Percentiles rank a stretch among this genome's conserved stretches.
These are phyloP conservation scores for Phytophthora gonapodyides DNA, from an alignment of 352 stramenopile genomes.

Conservation along the genomic window DNA sequence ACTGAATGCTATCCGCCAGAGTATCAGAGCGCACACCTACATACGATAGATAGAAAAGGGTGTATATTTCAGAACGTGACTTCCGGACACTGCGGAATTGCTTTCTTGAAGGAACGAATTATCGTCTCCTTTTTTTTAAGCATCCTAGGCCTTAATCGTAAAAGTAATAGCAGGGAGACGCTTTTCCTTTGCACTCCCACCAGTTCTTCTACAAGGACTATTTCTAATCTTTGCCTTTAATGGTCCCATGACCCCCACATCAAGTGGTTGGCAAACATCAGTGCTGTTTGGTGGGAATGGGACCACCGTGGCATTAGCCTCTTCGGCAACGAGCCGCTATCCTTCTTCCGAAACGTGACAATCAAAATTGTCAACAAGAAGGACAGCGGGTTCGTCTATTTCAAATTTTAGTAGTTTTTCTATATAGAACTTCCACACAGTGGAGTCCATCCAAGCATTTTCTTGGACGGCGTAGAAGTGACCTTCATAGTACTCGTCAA, in stretches of 20 bases:
- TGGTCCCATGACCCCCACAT: slow-evolving; percentile 21
- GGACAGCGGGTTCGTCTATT: slow-evolving; percentile 5
- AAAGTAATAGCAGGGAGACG: background rate
- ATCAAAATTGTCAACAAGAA: too few species aligned
- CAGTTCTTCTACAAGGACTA: background rate
- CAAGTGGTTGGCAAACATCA: slow-evolving; percentile 16
- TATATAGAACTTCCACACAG: slow-evolving; percentile 10
- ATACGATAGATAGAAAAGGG: too few species aligned
- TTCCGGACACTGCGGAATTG: too few species aligned
- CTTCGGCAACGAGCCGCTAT: background rate
- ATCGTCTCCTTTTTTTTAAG: background rate
- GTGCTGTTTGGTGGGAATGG: slow-evolving; percentile 17
- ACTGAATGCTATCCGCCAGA: too few species aligned
- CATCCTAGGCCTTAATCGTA: background rate
- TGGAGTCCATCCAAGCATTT: slow-evolving; percentile 1
- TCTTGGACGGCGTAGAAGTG: slow-evolving; percentile 7
- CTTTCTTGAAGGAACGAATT: too few species aligned
- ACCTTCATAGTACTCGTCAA: background rate
- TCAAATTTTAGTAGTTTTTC: slow-evolving; percentile 12
- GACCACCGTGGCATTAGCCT: background rate
- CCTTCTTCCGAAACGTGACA: background rate
- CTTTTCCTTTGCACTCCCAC: background rate
- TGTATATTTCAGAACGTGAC: too few species aligned
- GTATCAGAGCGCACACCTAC: too few species aligned
- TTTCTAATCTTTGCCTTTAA: background rate